Evolutionary conservation across 2,329 filamentous ascomycete genomes (phyloP).

Genomic region (Sclerotinia glacialis): DNA sequence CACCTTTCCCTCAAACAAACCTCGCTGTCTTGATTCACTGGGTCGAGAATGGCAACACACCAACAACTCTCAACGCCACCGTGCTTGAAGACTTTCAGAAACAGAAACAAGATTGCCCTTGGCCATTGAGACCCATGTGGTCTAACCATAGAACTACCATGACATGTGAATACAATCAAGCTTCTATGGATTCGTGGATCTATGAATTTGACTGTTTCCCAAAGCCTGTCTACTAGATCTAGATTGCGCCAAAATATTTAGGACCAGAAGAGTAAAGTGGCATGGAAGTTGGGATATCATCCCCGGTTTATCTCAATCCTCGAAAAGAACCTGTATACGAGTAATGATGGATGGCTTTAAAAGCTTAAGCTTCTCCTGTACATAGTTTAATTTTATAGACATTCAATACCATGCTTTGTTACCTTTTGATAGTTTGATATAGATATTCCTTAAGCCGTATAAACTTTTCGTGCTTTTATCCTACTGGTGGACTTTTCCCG

Average conservation of each 20-base stretch:
- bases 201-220: slow-evolving; percentile 33
- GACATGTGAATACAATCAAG: slow-evolving; percentile 36
- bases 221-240: slow-evolving; percentile 27
- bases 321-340: not conserved
- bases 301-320: not conserved
- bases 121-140: slow-evolving; percentile 42
- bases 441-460: not conserved
- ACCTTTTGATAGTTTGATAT: not conserved
- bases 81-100: slow-evolving; percentile 35
- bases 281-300: not conserved
- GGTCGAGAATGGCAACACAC: slow-evolving; percentile 54
- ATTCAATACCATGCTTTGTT: not conserved
- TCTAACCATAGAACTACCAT: slow-evolving; percentile 31
- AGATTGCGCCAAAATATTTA: not conserved
- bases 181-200: slow-evolving; percentile 36
- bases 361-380: not conserved
- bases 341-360: not conserved
- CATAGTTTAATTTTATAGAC: not conserved
- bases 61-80: slow-evolving; percentile 42
- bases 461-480: not conserved
- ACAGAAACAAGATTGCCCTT: slow-evolving; percentile 43
- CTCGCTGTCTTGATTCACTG: slow-evolving; percentile 71
- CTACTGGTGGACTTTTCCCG: not conserved
- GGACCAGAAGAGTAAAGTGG: not conserved
- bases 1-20: slow-evolving; percentile 49